phyloP scores from a whole-genome alignment of 2,329 filamentous ascomycete genomes.

The Aspergillus hiratsukae region DNA sequence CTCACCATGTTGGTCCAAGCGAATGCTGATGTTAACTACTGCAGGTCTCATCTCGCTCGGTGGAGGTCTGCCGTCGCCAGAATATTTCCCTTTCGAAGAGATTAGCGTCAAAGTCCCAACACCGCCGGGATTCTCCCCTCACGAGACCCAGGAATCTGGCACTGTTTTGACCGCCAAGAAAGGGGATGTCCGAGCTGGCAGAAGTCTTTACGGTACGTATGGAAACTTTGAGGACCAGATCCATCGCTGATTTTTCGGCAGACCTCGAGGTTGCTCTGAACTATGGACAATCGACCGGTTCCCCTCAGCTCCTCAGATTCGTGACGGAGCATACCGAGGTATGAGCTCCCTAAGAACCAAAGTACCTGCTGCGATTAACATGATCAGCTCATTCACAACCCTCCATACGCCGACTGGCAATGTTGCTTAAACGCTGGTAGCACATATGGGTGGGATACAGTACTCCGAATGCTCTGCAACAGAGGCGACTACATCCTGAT shows the following conservation, averaged over 20 bases:
- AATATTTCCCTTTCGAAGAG: slow-evolving; percentile 88
- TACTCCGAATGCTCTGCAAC: slow-evolving; percentile 74
- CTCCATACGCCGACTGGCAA: slow-evolving; percentile 87
- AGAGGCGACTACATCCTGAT: slow-evolving; percentile 75
- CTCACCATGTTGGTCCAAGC: not conserved
- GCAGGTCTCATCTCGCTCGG: slow-evolving; percentile 78
- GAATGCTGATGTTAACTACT: not conserved
- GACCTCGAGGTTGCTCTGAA: slow-evolving; percentile 89
- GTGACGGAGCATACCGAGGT: slow-evolving; percentile 90
- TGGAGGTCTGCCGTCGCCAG: slow-evolving; percentile 80
- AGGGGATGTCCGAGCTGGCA: slow-evolving; percentile 69
- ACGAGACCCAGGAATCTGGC: slow-evolving; percentile 59
- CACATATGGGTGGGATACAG: slow-evolving; percentile 79
- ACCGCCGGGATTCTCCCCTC: slow-evolving; percentile 65
- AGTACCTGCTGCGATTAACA: slow-evolving; percentile 6
- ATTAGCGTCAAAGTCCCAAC: slow-evolving; percentile 69
- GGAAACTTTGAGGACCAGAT: not conserved
- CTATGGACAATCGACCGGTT: slow-evolving; percentile 82
- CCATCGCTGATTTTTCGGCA: slow-evolving; percentile 17
- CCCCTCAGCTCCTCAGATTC: slow-evolving; percentile 82
- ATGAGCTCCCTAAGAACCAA: slow-evolving; percentile 1
- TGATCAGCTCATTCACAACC: slow-evolving; percentile 65
- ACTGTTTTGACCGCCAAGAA: slow-evolving; percentile 67
- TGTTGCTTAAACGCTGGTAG: slow-evolving; percentile 79
- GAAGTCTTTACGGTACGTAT: slow-evolving; percentile 44